Conservation (phyloP, 2,329 filamentous ascomycete species). For the Alternaria arborescens region DNA sequence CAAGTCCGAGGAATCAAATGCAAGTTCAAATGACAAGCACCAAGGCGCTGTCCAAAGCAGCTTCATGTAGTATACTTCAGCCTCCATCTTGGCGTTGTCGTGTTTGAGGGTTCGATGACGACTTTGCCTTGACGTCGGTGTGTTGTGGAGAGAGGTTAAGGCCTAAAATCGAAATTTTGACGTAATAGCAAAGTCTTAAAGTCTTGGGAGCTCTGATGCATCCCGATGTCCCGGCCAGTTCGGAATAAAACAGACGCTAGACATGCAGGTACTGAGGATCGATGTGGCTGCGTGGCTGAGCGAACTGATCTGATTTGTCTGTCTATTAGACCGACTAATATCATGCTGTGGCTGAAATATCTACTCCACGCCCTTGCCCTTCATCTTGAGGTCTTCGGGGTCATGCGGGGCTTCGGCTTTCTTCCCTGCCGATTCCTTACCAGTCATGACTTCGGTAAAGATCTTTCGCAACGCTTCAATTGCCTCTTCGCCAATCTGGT, state of each 20-base stretch:
- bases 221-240: slow-evolving; percentile 21
- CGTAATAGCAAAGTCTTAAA: slow-evolving; percentile 30
- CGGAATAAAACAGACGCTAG: slow-evolving; percentile 9
- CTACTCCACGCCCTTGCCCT: slow-evolving; percentile 43
- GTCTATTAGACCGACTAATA: background rate
- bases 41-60: slow-evolving; percentile 18
- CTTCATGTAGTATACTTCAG: slow-evolving; percentile 18
- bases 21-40: slow-evolving; percentile 3
- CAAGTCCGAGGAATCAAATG: slow-evolving; percentile 1
- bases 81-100: slow-evolving; percentile 24
- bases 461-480: slow-evolving; percentile 55
- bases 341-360: slow-evolving; percentile 4
- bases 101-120: slow-evolving; percentile 28
- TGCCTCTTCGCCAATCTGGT: slow-evolving; percentile 74
- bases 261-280: slow-evolving; percentile 17
- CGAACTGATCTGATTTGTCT: slow-evolving; percentile 5
- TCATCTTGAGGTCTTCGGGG: slow-evolving; percentile 39
- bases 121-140: slow-evolving; percentile 10
- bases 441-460: slow-evolving; percentile 35
- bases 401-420: slow-evolving; percentile 31
- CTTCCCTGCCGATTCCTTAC: slow-evolving; percentile 30
- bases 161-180: slow-evolving; percentile 16
- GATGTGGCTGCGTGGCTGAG: slow-evolving; percentile 15
- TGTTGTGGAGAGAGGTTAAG: slow-evolving; percentile 6
- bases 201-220: slow-evolving; percentile 24